These are phyloP conservation scores for Pluteus cervinus DNA, from an alignment of 768 basidiomycete species.

Conservation along the genomic window DNA sequence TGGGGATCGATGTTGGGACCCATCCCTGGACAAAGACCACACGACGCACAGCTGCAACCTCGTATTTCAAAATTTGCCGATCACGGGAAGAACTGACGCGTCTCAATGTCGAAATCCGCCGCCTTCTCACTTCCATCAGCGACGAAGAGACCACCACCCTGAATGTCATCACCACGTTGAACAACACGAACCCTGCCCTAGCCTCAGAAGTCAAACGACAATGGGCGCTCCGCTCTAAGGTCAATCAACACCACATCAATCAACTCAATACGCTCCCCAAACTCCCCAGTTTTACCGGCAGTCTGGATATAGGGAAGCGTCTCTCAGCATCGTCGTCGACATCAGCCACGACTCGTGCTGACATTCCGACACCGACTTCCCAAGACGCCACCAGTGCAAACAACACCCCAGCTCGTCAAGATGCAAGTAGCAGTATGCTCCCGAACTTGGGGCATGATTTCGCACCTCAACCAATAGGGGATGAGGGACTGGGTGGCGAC, in stretches of 20 bases:
- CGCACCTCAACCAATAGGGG: no score
- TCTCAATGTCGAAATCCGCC: slow-evolving; percentile 16
- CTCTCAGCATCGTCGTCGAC: no score
- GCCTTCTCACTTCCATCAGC: slow-evolving; percentile 10
- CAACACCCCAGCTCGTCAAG: no score
- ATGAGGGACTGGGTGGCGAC: no score
- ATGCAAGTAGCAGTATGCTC: no score
- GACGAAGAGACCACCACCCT: slow-evolving; percentile 11
- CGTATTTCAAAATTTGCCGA: slow-evolving; percentile 11
- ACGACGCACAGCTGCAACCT: slow-evolving; percentile 9
- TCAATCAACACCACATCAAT: slow-evolving; percentile 5
- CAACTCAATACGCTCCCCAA: neutral
- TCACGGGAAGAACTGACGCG: slow-evolving; percentile 18
- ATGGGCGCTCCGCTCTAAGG: slow-evolving; percentile 4
- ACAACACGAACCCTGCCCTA: slow-evolving; percentile 5
- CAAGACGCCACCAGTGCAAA: no score
- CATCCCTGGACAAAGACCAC: slow-evolving; percentile 10
- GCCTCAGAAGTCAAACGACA: slow-evolving; percentile 3
- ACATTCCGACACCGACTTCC: no score
- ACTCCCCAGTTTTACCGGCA: neutral
- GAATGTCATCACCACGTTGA: no score
- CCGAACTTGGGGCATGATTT: no score
- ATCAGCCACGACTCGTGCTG: no score
- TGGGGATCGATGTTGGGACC: neutral
- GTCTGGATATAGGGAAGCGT: no score